phyloP scores from a whole-genome alignment of 495 filamentous ascomycete species.

The Daldinia loculata region DNA sequence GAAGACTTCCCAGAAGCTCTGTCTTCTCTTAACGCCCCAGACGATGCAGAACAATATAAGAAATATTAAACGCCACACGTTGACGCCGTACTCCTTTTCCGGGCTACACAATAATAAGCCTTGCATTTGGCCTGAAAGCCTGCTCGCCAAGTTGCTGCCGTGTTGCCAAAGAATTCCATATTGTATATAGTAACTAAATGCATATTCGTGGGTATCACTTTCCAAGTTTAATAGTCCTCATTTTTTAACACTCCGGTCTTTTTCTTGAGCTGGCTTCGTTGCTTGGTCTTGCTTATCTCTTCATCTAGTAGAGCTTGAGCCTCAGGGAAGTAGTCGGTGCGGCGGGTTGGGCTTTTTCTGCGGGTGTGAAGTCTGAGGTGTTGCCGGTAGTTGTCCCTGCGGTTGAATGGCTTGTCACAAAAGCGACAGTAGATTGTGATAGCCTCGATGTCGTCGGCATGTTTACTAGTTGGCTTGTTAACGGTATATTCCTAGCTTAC shows the following conservation, averaged over 20 bases:
- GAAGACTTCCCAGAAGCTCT: constrained; percentile 1
- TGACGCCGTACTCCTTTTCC: constrained; percentile 31
- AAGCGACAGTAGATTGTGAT: constrained; percentile 42
- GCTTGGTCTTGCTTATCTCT: constrained; percentile 45
- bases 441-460: constrained; percentile 26
- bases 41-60: constrained; percentile 8
- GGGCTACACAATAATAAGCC: background rate
- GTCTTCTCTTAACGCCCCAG: constrained; percentile 20
- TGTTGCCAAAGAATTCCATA: background rate
- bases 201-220: constrained; percentile 12
- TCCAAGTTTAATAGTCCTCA: constrained; percentile 19
- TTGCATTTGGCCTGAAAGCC: constrained; percentile 24
- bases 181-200: constrained; percentile 6
- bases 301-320: constrained; percentile 42
- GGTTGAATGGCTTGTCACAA: constrained; percentile 46
- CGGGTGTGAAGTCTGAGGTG: constrained; percentile 53
- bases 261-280: constrained; percentile 34
- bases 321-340: constrained; percentile 43
- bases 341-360: constrained; percentile 38
- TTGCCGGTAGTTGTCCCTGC: constrained; percentile 48
- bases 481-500: background rate
- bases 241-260: constrained; percentile 19
- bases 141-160: constrained; percentile 4
- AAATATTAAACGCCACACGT: constrained; percentile 7
- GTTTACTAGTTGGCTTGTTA: constrained; percentile 34